Evolutionary conservation across 1,284 basidiomycete genomes (phyloP).

Genomic region (Cerioporus squamosus): DNA sequence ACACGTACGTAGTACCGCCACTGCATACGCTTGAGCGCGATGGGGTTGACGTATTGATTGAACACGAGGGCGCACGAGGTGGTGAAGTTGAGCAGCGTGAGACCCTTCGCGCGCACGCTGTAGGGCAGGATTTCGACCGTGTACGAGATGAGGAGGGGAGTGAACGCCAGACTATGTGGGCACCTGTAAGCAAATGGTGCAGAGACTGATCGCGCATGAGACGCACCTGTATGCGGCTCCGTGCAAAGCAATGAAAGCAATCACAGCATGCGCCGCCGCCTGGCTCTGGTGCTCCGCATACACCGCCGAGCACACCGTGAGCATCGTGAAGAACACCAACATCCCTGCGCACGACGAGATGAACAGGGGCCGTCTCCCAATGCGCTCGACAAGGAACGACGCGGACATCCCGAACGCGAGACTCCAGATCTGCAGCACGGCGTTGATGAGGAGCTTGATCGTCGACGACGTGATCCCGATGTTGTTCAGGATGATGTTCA

Average conservation of each 20-base stretch:
- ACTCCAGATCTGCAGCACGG: slow-evolving; percentile 72
- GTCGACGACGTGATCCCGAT: slow-evolving; percentile 70
- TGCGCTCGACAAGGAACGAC: slow-evolving; percentile 58
- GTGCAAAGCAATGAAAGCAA: slow-evolving; percentile 80
- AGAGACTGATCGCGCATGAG: slow-evolving; percentile 57
- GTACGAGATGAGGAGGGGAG: slow-evolving; percentile 75
- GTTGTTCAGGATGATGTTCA: slow-evolving; percentile 69
- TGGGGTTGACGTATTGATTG: slow-evolving; percentile 83
- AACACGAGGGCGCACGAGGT: slow-evolving; percentile 72
- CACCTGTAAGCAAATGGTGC: background rate
- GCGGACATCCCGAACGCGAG: slow-evolving; percentile 63
- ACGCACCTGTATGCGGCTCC: slow-evolving; percentile 44
- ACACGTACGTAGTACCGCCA: slow-evolving; percentile 52
- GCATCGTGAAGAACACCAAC: slow-evolving; percentile 69
- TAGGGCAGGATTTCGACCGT: slow-evolving; percentile 77
- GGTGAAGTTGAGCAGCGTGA: slow-evolving; percentile 71
- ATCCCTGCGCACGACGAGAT: slow-evolving; percentile 65
- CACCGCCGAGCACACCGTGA: slow-evolving; percentile 74
- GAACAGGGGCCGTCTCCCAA: slow-evolving; percentile 69
- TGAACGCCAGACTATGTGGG: slow-evolving; percentile 61
- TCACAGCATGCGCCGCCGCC: slow-evolving; percentile 64
- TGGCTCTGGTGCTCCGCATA: slow-evolving; percentile 50
- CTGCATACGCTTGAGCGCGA: slow-evolving; percentile 57
- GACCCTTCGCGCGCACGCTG: slow-evolving; percentile 76
- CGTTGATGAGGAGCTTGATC: slow-evolving; percentile 50